Base-by-base conservation (phyloP, 768 basidiomycete genomes). In the Guyanaporus albipodus region DNA sequence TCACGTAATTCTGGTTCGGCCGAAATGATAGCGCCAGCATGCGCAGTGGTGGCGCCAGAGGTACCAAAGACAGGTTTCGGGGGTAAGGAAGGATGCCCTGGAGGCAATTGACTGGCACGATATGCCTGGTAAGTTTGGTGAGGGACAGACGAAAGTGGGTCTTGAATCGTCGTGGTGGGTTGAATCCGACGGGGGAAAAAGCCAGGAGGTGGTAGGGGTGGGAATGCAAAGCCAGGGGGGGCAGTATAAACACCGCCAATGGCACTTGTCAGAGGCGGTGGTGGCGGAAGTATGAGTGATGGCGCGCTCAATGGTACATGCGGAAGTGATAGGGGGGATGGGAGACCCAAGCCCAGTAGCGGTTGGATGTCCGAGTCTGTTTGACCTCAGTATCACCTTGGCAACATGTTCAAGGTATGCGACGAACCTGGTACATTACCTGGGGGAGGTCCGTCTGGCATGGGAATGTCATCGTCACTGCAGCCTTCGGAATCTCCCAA, bases 1-100 rank as follows among this genome's bases (percentile, higher is more conserved):
- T 99, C 91, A 12, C 95, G 87, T 41, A 99, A 67, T 61, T 91
- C 77, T 4, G 96, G 91, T 36, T 74, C 91, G 3, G 93, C 92
- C 18, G 80, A 84, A 42, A 97, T 83, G 2, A 79, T 87, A 2
- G 89, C 91, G 7, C 78, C 69, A 19, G 71, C 69, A 2, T 64
- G 60, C 7, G 82, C 83, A 2, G 85, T 83, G 5, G 76, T 69
- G 2, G 34, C 6, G 10, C 24, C 44, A 23, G 61, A 54, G 11
- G 60, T 45, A 26, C 60, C 38, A 14, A 42, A 43, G 37, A 56
- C 44, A 2, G 73, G 73, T 48, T 76, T 77, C 9, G 67, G 53
- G 29, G 77, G 73, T 15, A 77, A 67, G 8, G 75, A 70, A 23
- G 74, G 70, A 54, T 73, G 72, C 7, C 67, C 61, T 31, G 66